phyloP scores from a whole-genome alignment of 2,329 filamentous ascomycete species.

The Cladophialophora carrionii region DNA sequence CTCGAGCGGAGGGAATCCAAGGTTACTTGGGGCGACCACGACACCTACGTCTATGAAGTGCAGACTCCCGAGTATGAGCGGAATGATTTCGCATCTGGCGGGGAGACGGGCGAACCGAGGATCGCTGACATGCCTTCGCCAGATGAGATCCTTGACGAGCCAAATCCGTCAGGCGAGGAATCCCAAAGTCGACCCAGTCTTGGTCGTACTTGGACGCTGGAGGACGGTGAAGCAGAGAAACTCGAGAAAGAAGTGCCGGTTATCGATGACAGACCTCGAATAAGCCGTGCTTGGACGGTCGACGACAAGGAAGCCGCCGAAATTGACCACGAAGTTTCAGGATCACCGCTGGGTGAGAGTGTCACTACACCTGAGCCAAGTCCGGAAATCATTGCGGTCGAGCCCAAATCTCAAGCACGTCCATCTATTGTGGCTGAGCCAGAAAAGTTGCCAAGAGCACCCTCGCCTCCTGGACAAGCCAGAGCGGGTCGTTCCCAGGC shows the following conservation, averaged over 20 bases:
- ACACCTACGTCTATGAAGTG: conserved; percentile 66
- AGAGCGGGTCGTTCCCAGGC: conserved; percentile 41
- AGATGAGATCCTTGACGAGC: conserved; percentile 55
- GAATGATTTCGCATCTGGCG: conserved; percentile 39
- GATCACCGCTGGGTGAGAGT: not conserved
- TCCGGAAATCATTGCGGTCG: conserved; percentile 1
- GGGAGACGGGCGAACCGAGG: conserved; percentile 37
- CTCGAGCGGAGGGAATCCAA: conserved; percentile 57
- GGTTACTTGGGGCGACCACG: conserved; percentile 68
- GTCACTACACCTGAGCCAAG: not conserved
- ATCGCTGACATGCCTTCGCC: conserved; percentile 54
- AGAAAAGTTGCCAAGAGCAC: conserved; percentile 12
- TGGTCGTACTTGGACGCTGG: conserved; percentile 33
- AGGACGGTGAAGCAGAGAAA: conserved; percentile 27
- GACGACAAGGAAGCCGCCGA: conserved; percentile 30
- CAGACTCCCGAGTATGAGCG: conserved; percentile 58
- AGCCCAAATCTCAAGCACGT: not conserved
- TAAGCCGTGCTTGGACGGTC: conserved; percentile 31
- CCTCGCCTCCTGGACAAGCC: not conserved
- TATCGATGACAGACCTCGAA: conserved; percentile 27
- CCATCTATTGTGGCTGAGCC: not conserved
- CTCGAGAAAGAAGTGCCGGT: conserved; percentile 30
- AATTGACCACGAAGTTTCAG: conserved; percentile 17
- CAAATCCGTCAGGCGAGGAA: not conserved
- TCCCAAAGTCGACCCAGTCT: conserved; percentile 19